A percentile compares a stretch with the other conserved stretches of the same genome.
These are phyloP conservation scores for Cerrena zonata DNA, from an alignment of 1,284 basidiomycete species.

Conservation along the genomic window DNA sequence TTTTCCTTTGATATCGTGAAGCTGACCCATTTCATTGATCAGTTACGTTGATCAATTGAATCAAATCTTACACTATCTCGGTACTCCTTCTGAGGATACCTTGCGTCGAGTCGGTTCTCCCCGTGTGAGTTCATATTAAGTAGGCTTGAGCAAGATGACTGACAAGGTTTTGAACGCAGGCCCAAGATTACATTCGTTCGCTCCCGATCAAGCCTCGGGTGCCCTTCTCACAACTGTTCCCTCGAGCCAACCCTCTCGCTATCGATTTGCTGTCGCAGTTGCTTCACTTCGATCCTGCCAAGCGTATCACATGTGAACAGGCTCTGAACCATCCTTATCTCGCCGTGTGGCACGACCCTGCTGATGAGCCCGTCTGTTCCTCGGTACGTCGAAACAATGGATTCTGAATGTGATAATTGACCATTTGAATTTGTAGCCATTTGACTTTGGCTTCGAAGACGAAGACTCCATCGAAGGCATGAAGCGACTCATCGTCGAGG, in stretches of 20 bases:
- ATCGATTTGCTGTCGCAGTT: constrained; percentile 89
- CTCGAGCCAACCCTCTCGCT: constrained; percentile 87
- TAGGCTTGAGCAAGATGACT: too few relatives aligned
- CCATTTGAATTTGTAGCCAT: constrained; percentile 49
- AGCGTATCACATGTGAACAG: constrained; percentile 92
- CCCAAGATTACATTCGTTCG: constrained; percentile 96
- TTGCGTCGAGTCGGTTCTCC: constrained; percentile 91
- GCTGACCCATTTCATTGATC: constrained; percentile 8
- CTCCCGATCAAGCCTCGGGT: constrained; percentile 94
- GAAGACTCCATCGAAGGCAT: constrained; percentile 97
- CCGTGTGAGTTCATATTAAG: constrained; percentile 54
- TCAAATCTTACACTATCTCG: constrained; percentile 95
- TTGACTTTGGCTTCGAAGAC: constrained; percentile 96
- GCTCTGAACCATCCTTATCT: constrained; percentile 93
- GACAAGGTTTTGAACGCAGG: too few relatives aligned
- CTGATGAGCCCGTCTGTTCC: constrained; percentile 76
- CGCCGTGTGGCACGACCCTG: constrained; percentile 91
- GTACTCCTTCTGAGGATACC: constrained; percentile 94
- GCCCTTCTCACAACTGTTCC: constrained; percentile 87
- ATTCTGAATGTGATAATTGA: constrained; percentile 8
- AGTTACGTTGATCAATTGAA: constrained; percentile 98
- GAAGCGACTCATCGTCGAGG: constrained; percentile 91
- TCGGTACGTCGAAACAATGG: constrained; percentile 12
- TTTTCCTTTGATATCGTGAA: not conserved
- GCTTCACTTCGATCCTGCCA: constrained; percentile 93